A percentile compares a stretch with the other conserved stretches of the same genome.
Conservation (phyloP, 2,329 filamentous ascomycete species). For the Pestalotiopsis sp. region DNA sequence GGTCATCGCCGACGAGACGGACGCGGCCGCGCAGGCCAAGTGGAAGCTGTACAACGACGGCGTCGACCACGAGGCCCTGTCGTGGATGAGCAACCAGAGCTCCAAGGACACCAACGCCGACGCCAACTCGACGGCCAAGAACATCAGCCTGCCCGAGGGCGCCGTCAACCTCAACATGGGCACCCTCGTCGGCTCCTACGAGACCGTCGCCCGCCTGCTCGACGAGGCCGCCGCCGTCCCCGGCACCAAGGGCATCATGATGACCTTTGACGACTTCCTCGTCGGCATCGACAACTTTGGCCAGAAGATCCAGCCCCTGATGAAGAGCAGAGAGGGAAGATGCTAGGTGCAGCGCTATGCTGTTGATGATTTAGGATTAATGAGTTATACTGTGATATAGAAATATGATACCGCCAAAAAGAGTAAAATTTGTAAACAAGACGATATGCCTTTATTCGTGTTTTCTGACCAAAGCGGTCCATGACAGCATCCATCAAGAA, state of each 20-base stretch:
- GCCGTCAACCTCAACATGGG: conserved; percentile 35
- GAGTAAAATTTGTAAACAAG: conserved; percentile 8
- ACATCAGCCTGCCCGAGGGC: conserved; percentile 29
- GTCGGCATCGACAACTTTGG: conserved; percentile 33
- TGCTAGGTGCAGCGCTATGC: background rate
- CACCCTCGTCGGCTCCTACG: conserved; percentile 31
- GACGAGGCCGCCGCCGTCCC: conserved; percentile 33
- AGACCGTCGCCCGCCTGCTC: conserved; percentile 32
- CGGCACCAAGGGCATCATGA: conserved; percentile 37
- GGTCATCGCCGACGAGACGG: conserved; percentile 35
- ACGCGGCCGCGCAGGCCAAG: conserved; percentile 31
- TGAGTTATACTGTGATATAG: background rate
- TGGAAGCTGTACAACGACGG: conserved; percentile 36
- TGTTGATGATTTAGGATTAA: background rate
- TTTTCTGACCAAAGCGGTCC: background rate
- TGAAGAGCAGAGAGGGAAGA: conserved; percentile 29
- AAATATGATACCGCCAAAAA: conserved; percentile 9
- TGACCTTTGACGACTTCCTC: conserved; percentile 36
- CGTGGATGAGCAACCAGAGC: conserved; percentile 34
- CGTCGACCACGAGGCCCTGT: conserved; percentile 31
- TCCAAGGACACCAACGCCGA: conserved; percentile 35
- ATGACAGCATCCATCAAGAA: background rate
- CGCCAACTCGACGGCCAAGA: conserved; percentile 29
- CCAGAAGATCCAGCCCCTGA: conserved; percentile 35
- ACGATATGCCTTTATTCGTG: background rate